These are phyloP conservation scores for Trichoderma reesei DNA, from an alignment of 495 filamentous ascomycete genomes.

Conservation along the genomic window DNA sequence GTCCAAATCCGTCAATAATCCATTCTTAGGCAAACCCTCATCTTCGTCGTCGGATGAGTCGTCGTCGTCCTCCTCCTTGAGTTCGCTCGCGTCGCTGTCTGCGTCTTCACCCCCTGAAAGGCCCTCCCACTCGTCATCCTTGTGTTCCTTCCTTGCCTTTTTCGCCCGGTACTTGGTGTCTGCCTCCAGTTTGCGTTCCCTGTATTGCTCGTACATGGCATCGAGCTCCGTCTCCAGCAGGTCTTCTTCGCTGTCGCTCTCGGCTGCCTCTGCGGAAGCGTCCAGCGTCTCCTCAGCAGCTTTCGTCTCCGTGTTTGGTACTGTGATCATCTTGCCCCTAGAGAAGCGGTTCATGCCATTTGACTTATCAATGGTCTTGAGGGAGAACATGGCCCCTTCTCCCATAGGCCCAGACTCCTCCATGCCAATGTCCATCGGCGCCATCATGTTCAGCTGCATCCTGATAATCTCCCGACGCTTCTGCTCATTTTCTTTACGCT, in stretches of 20 bases:
- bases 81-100: slow-evolving; percentile 40
- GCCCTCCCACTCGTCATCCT: slow-evolving; percentile 85
- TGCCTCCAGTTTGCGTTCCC: slow-evolving; percentile 61
- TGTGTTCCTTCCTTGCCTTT: slow-evolving; percentile 70
- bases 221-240: slow-evolving; percentile 76
- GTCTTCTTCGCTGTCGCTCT: slow-evolving; percentile 61
- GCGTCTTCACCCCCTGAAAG: slow-evolving; percentile 62
- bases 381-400: slow-evolving; percentile 69
- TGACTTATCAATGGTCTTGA: slow-evolving; percentile 69
- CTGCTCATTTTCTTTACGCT: slow-evolving; percentile 75
- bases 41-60: slow-evolving; percentile 44
- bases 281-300: slow-evolving; percentile 53
- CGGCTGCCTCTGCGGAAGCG: slow-evolving; percentile 43
- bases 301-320: slow-evolving; percentile 42
- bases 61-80: slow-evolving; percentile 50
- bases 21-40: slow-evolving; percentile 21
- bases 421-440: slow-evolving; percentile 90
- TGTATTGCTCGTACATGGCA: slow-evolving; percentile 73
- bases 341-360: slow-evolving; percentile 59
- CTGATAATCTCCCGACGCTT: slow-evolving; percentile 85
- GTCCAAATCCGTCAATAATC: slow-evolving; percentile 45
- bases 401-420: slow-evolving; percentile 75
- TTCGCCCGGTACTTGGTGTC: slow-evolving; percentile 86
- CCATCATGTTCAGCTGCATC: slow-evolving; percentile 94
- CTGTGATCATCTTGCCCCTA: slow-evolving; percentile 63